A percentile compares a stretch with the other conserved stretches of the same genome.
Evolutionary conservation across 1,284 basidiomycete genomes (phyloP).

Genomic region (Ceratobasidium sp.): DNA sequence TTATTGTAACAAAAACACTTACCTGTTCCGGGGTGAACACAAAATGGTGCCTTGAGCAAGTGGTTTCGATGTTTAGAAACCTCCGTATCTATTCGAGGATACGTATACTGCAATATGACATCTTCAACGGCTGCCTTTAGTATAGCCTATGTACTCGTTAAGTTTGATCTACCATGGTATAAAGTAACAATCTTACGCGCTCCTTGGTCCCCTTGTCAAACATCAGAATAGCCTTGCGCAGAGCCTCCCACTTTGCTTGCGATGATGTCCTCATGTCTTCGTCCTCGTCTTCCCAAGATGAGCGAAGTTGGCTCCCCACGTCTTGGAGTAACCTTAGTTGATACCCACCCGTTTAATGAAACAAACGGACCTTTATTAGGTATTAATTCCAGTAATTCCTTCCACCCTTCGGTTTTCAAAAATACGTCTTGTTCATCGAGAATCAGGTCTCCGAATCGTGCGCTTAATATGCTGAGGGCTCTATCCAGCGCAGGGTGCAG

Average conservation of each 20-base stretch:
- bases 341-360: neutral
- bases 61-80: constrained; percentile 98
- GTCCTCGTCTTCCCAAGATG: constrained; percentile 66
- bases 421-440: constrained; percentile 92
- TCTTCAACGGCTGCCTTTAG: constrained; percentile 75
- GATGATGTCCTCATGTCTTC: constrained; percentile 40
- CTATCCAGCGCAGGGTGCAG: constrained; percentile 75
- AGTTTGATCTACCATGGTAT: neutral
- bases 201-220: constrained; percentile 28
- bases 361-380: constrained; percentile 65
- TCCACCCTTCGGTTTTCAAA: constrained; percentile 73
- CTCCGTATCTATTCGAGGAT: constrained; percentile 95
- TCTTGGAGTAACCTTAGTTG: constrained; percentile 50
- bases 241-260: constrained; percentile 74
- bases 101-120: constrained; percentile 93
- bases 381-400: constrained; percentile 78
- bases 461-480: constrained; percentile 66
- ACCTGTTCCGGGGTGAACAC: constrained; percentile 92
- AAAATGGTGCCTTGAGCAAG: constrained; percentile 97
- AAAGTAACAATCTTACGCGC: neutral
- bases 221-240: constrained; percentile 56
- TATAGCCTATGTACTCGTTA: constrained; percentile 7
- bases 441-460: constrained; percentile 74
- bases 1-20: constrained; percentile 44
- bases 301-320: constrained; percentile 62